Base-by-base conservation (phyloP, 1,284 basidiomycete genomes). In the Pseudozyma tsukubaensis region DNA sequence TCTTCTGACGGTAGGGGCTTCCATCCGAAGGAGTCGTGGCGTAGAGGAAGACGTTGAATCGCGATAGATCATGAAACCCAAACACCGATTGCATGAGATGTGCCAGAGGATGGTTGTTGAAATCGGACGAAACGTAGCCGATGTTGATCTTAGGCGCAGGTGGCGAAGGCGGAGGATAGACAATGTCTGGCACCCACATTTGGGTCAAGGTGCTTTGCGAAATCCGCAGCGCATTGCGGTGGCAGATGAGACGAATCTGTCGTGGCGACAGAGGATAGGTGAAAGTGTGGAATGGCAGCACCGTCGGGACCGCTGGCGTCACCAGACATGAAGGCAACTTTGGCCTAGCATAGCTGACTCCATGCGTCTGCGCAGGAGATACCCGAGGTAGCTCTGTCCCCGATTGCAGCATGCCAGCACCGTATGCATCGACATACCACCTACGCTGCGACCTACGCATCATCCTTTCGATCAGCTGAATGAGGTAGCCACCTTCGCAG, bases 41-140 rank as follows among this genome's bases (percentile, higher is more conserved):
- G 74, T 90, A 90, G 39, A 88, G 85, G 71, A 85, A 88, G 4
- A 90, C 82, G 40, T 86, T 86, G 82, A 90, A 89, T 10, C 81
- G 82, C 36, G 80, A 68, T 18, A 73, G 82, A 74, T 89, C 85
- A 75, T 90, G 89, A 57, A 89, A 85, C 11, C 86, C 83, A 74
- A 90, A 90, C 32, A 89, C 88, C 8, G 88, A 89, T 77, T 89
- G 88, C 88, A 90, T 89, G 50, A 90, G 85, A 72, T 90, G 89
- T 14, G 89, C 87, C 24, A 90, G 85, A 10, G 89, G 89, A 71
- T 90, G 89, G 66, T 90, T 89, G 87, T 86, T 88, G 50, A 90
- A 87, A 75, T 90, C 89, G 40, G 88, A 87, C 1, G 89, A 89
- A 35, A 90, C 85, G 78, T 90, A 90, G 19, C 88, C 89, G 56